These are phyloP conservation scores for Desmodesmus armatus DNA, from an alignment of 139 green algal genomes.

Conservation along the genomic window DNA sequence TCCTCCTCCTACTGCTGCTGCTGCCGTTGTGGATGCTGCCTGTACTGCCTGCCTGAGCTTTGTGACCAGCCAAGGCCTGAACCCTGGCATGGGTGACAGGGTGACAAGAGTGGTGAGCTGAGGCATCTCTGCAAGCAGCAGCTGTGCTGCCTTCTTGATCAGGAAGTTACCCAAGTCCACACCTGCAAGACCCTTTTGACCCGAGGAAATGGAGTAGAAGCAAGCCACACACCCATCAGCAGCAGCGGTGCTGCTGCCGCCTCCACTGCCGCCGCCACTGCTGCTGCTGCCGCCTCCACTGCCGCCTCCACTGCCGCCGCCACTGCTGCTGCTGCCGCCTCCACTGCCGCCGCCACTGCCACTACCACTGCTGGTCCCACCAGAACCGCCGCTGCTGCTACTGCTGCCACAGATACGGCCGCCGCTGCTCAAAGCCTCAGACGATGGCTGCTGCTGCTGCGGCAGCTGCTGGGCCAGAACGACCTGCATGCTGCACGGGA, in stretches of 20 bases:
- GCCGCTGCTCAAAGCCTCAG: background rate
- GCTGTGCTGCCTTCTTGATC: constrained; percentile 73
- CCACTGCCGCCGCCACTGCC: background rate
- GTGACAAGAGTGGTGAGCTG: constrained; percentile 70
- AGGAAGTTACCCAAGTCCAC: constrained; percentile 89
- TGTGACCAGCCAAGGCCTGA: constrained; percentile 74
- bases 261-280: background rate
- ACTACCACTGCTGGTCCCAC: background rate
- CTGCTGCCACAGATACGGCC: background rate
- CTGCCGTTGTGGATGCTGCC: constrained; percentile 1
- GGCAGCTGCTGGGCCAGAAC: constrained; percentile 30
- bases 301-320: background rate
- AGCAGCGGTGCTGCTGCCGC: background rate
- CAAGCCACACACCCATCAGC: constrained; percentile 53
- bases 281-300: background rate
- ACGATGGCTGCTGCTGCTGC: constrained; percentile 6
- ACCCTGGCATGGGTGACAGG: constrained; percentile 81
- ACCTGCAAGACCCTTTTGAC: constrained; percentile 72
- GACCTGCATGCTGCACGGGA: constrained; percentile 46
- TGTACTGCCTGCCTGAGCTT: constrained; percentile 45
- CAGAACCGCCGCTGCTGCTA: background rate
- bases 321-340: constrained; percentile 14
- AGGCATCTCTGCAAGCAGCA: constrained; percentile 64
- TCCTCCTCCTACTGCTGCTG: background rate
- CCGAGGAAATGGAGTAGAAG: constrained; percentile 87